Percentiles rank a stretch among this genome's conserved stretches.
Conservation (phyloP, 2,329 filamentous ascomycete species). For the Paracoccidioides lutzii region DNA sequence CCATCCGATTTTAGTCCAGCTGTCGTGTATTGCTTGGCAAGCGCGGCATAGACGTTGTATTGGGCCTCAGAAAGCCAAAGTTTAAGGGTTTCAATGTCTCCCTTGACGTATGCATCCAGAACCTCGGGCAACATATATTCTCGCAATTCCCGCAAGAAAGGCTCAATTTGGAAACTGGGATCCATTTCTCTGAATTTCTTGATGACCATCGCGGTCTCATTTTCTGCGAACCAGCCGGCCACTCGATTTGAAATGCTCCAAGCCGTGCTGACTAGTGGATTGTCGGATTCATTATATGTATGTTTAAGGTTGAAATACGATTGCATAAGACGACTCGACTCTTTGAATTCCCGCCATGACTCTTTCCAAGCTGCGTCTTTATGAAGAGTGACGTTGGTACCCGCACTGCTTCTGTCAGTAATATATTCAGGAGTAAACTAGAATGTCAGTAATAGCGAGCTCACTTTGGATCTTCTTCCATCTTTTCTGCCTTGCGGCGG, state of each 20-base stretch:
- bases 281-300: conserved; percentile 91
- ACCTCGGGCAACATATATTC: conserved; percentile 98
- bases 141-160: conserved; percentile 86
- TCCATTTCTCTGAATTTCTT: conserved; percentile 97
- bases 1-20: conserved; percentile 90
- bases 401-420: conserved; percentile 51
- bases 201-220: conserved; percentile 93
- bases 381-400: conserved; percentile 86
- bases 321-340: conserved; percentile 78
- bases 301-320: conserved; percentile 74
- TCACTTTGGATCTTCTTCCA: conserved; percentile 80
- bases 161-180: conserved; percentile 84
- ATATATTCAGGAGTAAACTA: conserved; percentile 6
- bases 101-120: conserved; percentile 94
- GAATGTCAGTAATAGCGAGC: conserved; percentile 24
- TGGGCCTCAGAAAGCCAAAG: conserved; percentile 94
- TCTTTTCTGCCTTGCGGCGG: conserved; percentile 43
- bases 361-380: conserved; percentile 98
- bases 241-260: conserved; percentile 88
- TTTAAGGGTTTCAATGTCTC: conserved; percentile 78
- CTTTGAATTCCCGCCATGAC: conserved; percentile 92
- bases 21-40: conserved; percentile 90
- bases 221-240: conserved; percentile 94
- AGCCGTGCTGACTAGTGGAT: conserved; percentile 83
- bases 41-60: conserved; percentile 90